Evolutionary conservation across 176 grass and related monocot species (phyloP).

Genomic region (Phoenix roebelenii): DNA sequence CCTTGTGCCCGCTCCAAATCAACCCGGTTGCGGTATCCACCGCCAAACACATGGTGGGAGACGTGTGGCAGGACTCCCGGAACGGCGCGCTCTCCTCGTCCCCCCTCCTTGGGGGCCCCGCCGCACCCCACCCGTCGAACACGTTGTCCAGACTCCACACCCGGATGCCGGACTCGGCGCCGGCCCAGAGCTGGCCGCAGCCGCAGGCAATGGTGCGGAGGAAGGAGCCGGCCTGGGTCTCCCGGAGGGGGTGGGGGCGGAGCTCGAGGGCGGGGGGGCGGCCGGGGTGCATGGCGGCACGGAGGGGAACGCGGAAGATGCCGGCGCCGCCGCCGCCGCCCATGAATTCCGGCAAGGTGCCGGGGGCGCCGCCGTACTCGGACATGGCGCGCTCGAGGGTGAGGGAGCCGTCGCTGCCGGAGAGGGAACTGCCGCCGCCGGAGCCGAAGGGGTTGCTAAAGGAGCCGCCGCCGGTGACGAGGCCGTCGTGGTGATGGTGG

Average conservation of each 20-base stretch:
- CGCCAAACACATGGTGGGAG: constrained; percentile 62
- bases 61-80: constrained; percentile 52
- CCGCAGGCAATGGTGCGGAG: constrained; percentile 45
- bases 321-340: constrained; percentile 49
- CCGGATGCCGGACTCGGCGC: constrained; percentile 55
- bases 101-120: constrained; percentile 33
- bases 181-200: constrained; percentile 57
- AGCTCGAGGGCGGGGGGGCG: constrained; percentile 70
- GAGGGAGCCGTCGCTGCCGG: constrained; percentile 43
- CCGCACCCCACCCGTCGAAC: constrained; percentile 20
- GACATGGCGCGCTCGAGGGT: constrained; percentile 79
- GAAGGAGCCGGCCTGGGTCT: constrained; percentile 81
- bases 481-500: background rate
- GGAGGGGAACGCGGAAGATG: constrained; percentile 65
- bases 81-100: constrained; percentile 87
- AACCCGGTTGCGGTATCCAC: constrained; percentile 62
- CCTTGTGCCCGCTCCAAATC: constrained; percentile 89
- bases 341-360: constrained; percentile 65
- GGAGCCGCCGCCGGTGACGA: background rate
- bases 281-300: constrained; percentile 68
- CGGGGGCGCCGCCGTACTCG: constrained; percentile 55
- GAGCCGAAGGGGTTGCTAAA: constrained; percentile 13
- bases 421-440: background rate
- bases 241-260: constrained; percentile 66
- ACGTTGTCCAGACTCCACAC: constrained; percentile 47